Conservation (phyloP, 2,329 filamentous ascomycete genomes). For the Apiospora malaysiana region DNA sequence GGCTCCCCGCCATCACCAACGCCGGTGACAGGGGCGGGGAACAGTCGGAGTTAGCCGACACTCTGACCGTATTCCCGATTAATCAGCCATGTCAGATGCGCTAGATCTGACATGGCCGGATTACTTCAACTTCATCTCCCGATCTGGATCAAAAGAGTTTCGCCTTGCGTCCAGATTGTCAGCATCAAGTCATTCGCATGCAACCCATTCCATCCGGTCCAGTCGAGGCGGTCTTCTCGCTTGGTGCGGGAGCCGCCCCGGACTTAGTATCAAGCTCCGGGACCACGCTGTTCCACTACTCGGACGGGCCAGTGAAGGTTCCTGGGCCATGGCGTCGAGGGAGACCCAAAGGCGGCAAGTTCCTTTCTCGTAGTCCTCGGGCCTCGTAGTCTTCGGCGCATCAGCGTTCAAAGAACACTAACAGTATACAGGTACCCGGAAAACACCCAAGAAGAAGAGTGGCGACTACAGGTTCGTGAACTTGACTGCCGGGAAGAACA, state of each 20-base stretch:
- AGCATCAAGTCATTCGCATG: too few species aligned
- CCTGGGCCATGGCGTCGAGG: not conserved
- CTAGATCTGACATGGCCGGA: conserved; percentile 3
- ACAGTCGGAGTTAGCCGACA: not conserved
- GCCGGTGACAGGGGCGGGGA: not conserved
- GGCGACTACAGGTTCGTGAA: not conserved
- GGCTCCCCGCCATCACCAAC: not conserved
- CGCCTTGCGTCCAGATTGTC: too few species aligned
- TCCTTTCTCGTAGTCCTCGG: not conserved
- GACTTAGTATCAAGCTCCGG: not conserved
- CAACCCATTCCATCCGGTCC: too few species aligned
- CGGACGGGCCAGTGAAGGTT: not conserved
- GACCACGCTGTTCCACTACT: not conserved
- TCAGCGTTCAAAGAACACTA: not conserved
- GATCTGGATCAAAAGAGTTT: not conserved
- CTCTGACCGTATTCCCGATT: not conserved
- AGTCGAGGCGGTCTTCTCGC: not conserved
- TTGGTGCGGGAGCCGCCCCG: not conserved
- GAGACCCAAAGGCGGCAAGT: not conserved
- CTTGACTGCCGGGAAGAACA: not conserved
- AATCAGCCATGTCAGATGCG: not conserved
- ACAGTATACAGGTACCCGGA: not conserved
- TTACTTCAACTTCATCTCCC: not conserved
- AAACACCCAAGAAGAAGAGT: not conserved
- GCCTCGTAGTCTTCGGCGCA: not conserved